Conservation (phyloP, 345 rosid genomes). For the Gossypium arboreum region DNA sequence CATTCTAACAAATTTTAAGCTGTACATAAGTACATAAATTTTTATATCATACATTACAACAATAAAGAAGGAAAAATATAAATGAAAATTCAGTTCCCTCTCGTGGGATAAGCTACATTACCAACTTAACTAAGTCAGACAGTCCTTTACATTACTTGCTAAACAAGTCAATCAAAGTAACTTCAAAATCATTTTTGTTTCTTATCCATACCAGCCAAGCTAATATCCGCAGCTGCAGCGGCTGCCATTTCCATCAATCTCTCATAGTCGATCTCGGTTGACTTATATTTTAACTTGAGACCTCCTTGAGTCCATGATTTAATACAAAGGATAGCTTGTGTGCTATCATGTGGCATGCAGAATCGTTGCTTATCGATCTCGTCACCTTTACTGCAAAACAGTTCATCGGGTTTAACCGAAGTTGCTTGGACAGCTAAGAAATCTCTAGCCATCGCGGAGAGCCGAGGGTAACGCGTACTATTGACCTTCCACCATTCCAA, state of each 20-base stretch:
- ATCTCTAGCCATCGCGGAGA: constrained; percentile 84
- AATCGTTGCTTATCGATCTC: constrained; percentile 64
- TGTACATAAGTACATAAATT: constrained; percentile 26
- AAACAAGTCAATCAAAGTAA: not conserved
- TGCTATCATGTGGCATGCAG: constrained; percentile 69
- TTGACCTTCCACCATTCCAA: constrained; percentile 95
- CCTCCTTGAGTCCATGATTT: constrained; percentile 84
- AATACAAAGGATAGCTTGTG: constrained; percentile 68
- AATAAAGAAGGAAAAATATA: not conserved
- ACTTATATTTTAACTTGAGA: constrained; percentile 64
- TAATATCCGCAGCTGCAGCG: constrained; percentile 36
- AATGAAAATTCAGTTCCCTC: not conserved
- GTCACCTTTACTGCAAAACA: constrained; percentile 69
- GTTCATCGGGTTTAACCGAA: constrained; percentile 71
- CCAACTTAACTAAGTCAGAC: not conserved
- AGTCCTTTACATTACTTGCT: not conserved
- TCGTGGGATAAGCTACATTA: not conserved
- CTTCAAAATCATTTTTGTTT: constrained; percentile 36
- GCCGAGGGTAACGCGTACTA: constrained; percentile 76
- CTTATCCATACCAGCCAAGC: constrained; percentile 41
- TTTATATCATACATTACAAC: constrained; percentile 24
- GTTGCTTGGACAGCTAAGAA: constrained; percentile 81
- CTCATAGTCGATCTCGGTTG: constrained; percentile 74
- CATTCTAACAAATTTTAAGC: constrained; percentile 16
- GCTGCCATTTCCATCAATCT: constrained; percentile 79